Percentiles rank a stretch among this genome's conserved stretches.
Evolutionary conservation across 2,329 filamentous ascomycete genomes (phyloP).

Genomic region (Hymenoscyphus linearis): DNA sequence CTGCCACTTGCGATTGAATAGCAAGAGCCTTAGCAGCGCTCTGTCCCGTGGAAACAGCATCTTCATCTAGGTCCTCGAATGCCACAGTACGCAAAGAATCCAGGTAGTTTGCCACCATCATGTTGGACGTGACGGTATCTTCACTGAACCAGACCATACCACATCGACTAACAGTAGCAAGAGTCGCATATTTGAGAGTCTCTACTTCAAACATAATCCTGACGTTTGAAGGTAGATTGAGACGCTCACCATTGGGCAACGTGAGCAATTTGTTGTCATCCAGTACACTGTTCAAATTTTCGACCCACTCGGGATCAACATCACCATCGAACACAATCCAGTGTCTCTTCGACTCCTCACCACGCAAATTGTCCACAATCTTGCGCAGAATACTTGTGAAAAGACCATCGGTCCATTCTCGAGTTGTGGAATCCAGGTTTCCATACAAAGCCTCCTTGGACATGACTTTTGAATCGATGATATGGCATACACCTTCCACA

Average conservation of each 20-base stretch:
- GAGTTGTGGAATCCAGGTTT: conserved; percentile 89
- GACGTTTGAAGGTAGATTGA: conserved; percentile 89
- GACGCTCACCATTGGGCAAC: conserved; percentile 93
- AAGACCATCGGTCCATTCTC: conserved; percentile 97
- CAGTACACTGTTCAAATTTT: conserved; percentile 98
- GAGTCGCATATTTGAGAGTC: conserved; percentile 91
- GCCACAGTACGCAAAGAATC: conserved; percentile 73
- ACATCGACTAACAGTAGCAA: conserved; percentile 98
- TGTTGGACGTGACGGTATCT: conserved; percentile 85
- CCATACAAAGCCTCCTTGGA: conserved; percentile 97
- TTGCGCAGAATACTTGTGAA: conserved; percentile 98
- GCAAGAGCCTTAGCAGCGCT: conserved; percentile 72
- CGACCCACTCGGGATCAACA: conserved; percentile 98
- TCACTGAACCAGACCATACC: conserved; percentile 99
- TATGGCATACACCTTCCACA: conserved; percentile 89
- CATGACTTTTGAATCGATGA: conserved; percentile 99
- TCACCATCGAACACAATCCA: conserved; percentile 99
- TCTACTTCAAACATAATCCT: conserved; percentile 99
- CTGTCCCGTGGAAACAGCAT: conserved; percentile 70
- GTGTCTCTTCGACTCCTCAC: conserved; percentile 92
- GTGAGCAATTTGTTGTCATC: conserved; percentile 99
- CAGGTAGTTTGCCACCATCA: conserved; percentile 92
- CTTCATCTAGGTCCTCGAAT: conserved; percentile 95
- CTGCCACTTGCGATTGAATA: conserved; percentile 73
- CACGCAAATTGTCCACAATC: conserved; percentile 97